Evolutionary conservation across 2,329 filamentous ascomycete species (phyloP), one percentile per base, ranked within the genome.

Genomic region (Pseudogymnoascus destructans): DNA sequence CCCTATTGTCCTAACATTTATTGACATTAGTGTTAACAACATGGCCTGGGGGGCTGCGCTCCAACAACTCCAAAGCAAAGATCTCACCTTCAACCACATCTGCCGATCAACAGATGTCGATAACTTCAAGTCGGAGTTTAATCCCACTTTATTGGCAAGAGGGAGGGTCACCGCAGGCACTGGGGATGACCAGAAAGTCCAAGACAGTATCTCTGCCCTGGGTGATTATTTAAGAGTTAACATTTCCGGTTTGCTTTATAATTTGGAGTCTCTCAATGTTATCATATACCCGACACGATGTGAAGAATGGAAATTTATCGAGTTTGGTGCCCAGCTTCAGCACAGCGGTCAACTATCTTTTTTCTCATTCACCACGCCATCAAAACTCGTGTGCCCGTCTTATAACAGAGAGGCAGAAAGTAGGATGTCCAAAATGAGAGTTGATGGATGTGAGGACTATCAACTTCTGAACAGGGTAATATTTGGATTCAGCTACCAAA

Each of bases 221-320:
- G 62, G 55, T 3, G 57, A 67, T 2, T 42, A 68, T 36, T 57
- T 69, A 1, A 49, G 59, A 25, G 35, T 61, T 5, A 58, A 59
- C 33, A 61, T 58, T 13, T 59, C 60, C 49, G 68, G 65, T 2
- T 56, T 69, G 15, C 9, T 66, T 6, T 62, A 58, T 55, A 30
- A 40, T 5, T 59, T 59, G 36, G 21, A 40, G 9, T 32, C 57
- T 3, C 67, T 65, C 36, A 54, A 57, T 6, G 60, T 68, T 57
- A 57, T 69, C 7, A 19, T 66, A 11, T 67, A 63, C 59, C 66
- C 67, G 5, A 49, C 59, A 11, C 61, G 40, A 52, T 62, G 55
- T 19, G 65, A 66, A 46, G 65, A 67, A 56, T 69, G 67, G 67
- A 64, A 60, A 25, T 67, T 64, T 23, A 27, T 69, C 7, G 64